These are phyloP conservation scores for Fusarium lyarnte DNA, from an alignment of 2,329 filamentous ascomycete species.

Conservation along the genomic window DNA sequence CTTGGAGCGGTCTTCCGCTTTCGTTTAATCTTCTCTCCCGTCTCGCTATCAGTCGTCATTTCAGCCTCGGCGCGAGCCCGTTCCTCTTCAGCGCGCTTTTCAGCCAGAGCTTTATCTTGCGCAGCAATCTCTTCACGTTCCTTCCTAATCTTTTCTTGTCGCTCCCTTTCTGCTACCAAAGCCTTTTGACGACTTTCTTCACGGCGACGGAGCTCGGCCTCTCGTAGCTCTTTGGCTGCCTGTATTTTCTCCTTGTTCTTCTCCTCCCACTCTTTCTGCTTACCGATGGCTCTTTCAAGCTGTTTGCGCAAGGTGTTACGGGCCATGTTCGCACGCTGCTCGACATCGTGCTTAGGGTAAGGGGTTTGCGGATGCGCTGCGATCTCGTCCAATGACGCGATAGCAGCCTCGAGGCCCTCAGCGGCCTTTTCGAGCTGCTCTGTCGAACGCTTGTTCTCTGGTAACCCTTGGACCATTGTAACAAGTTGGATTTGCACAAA, in stretches of 20 bases:
- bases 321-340: constrained; percentile 97
- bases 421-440: constrained; percentile 84
- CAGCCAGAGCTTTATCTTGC: constrained; percentile 76
- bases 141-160: constrained; percentile 83
- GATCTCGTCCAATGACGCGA: constrained; percentile 74
- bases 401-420: constrained; percentile 84
- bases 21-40: constrained; percentile 81
- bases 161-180: constrained; percentile 75
- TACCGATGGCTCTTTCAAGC: constrained; percentile 83
- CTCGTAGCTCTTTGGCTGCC: constrained; percentile 80
- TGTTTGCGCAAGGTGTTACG: constrained; percentile 94
- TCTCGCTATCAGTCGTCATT: constrained; percentile 82
- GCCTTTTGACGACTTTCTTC: constrained; percentile 79
- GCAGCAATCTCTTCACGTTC: constrained; percentile 85
- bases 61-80: constrained; percentile 69
- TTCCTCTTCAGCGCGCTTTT: constrained; percentile 61
- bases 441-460: constrained; percentile 80
- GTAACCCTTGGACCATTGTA: constrained; percentile 77
- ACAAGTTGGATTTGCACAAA: constrained; percentile 97
- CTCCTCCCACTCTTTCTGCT: constrained; percentile 90
- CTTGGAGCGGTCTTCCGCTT: constrained; percentile 70
- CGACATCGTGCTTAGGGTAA: constrained; percentile 89
- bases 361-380: constrained; percentile 74
- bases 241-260: constrained; percentile 90
- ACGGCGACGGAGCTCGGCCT: constrained; percentile 79